Base-by-base conservation (phyloP, 1,284 basidiomycete genomes). In the Coniophora puteana region DNA sequence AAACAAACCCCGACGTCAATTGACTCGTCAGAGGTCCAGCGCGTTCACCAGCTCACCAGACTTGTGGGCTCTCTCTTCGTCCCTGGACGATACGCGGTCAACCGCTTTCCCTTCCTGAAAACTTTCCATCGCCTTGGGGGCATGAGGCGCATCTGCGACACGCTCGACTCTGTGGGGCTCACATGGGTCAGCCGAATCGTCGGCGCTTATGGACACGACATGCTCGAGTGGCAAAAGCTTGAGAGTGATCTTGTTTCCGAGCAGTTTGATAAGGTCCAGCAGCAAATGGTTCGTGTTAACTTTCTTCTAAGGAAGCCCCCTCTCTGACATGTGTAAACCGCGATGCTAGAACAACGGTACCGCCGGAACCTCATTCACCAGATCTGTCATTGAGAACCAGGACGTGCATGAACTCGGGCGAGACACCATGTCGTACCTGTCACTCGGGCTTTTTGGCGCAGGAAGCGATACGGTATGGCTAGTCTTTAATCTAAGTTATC, bases 361-460 rank as follows among this genome's bases (percentile, higher is more conserved):
- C 66, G n/a, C 61, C 63, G 1, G 62, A 67, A 12, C 33, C 0
- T 78, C 68, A 5, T 80, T 82, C 47, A 71, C 66, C 11, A 71
- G 71, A 46, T 75, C 74, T 48, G 65, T 80, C 10, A 51, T 80
- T 4, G 72, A 76, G 38, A 62, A 67, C 13, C 75, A 78, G 48
- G 49, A 57, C 4, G 65, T 71, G 37, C 66, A 73, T 16, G 69
- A 65, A 4, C 59, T 80, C 1, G 64, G 68, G 0, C 69, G 76
- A 38, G 58, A 71, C 37, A 76, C 80, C 46, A 62, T 69, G 1
- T 72, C 76, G 0, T 82, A 80, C 51, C 65, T 80, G 4, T 74
- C 75, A 2, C 78, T 78, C 0, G 70, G 71, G 10, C 76, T 81
- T 67, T 81, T 80, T 44, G 78, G 78, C 26, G 78, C 78, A 7